Evolutionary conservation across 2,329 filamentous ascomycete genomes (phyloP), one percentile per base, ranked within the genome.

Genomic region (Ophiostoma himal-ulmi): DNA sequence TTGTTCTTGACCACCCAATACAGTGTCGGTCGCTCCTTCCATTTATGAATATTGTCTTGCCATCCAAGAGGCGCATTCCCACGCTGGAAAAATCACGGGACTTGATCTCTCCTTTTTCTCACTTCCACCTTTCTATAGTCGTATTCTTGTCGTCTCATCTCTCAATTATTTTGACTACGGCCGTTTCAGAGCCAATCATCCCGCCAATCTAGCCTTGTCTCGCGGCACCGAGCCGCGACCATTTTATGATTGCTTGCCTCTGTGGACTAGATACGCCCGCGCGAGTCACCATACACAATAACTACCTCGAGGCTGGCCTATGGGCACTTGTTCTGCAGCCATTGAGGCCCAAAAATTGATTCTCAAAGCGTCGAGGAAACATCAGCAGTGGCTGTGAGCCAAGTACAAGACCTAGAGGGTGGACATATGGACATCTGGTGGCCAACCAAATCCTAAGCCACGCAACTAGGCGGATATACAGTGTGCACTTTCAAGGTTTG

Each of bases 181-280:
- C 60, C 17, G 37, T 22, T 26, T 71, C 14, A 60, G 48, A 71
- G 62, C 70, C 70, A 69, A 71, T 64, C 62, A 57, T 62, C 62
- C 6, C 34, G 62, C 44, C 52, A 69, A 69, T 52, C 37, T 57
- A 69, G 36, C 36, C 13, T 34, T n/a, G 14, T 57, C 22, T 20
- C 37, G 70, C 70, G 70, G 70, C 67, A 36, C 34, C 60, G 62
- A 48, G 70, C 66, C 66, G 39, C 67, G 67, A 54, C 67, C 57
- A 20, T 20, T n/a, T 22, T 36, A 48, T 41, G 22, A 6, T 37
- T 22, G 20, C 8, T 39, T 22, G 8, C 22, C 34, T 22, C 7
- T 39, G 20, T 39, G 7, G 7, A 26, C 57, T 62, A 22, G 57
- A 5, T 13, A 26, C 26, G 1, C 26, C 57, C 5, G 11, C 57